A percentile compares a stretch with the other conserved stretches of the same genome.
phyloP scores from a whole-genome alignment of 169 alveolate species.

The Pseudocohnilembus persalinus region DNA sequence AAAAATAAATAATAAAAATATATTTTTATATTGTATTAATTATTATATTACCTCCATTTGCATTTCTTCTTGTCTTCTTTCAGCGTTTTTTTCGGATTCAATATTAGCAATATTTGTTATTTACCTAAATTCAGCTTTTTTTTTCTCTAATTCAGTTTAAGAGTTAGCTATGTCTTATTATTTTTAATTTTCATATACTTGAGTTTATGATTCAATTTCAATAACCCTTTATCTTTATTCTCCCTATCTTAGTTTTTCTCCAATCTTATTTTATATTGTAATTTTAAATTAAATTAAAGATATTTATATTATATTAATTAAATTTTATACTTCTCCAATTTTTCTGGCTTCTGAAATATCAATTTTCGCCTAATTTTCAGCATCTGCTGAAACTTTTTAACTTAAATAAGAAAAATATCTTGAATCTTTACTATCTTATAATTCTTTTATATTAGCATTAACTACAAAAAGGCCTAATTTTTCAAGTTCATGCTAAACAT shows the following conservation, averaged over 20 bases:
- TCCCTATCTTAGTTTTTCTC: background rate
- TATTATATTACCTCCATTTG: too few species aligned
- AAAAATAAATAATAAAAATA: too few species aligned
- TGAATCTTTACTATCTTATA: background rate
- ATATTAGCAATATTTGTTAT: background rate
- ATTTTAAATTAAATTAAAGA: too few species aligned
- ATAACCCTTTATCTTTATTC: background rate
- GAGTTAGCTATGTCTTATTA: background rate
- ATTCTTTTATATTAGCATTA: background rate
- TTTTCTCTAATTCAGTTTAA: background rate
- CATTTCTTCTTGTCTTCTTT: background rate
- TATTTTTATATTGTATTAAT: too few species aligned
- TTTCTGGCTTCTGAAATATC: background rate
- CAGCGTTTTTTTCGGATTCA: background rate
- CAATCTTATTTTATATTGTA: background rate
- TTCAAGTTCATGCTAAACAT: background rate
- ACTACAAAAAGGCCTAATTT: background rate
- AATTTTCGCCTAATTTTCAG: background rate
- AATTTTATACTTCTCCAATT: background rate
- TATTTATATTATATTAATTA: too few species aligned
- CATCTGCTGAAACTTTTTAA: background rate
- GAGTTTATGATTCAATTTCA: background rate
- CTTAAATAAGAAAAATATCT: background rate
- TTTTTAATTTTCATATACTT: background rate
- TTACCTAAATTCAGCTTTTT: background rate